Percentiles rank a stretch among this genome's conserved stretches.
Evolutionary conservation across 495 filamentous ascomycete genomes (phyloP).

Genomic region (Parmelia sp.): DNA sequence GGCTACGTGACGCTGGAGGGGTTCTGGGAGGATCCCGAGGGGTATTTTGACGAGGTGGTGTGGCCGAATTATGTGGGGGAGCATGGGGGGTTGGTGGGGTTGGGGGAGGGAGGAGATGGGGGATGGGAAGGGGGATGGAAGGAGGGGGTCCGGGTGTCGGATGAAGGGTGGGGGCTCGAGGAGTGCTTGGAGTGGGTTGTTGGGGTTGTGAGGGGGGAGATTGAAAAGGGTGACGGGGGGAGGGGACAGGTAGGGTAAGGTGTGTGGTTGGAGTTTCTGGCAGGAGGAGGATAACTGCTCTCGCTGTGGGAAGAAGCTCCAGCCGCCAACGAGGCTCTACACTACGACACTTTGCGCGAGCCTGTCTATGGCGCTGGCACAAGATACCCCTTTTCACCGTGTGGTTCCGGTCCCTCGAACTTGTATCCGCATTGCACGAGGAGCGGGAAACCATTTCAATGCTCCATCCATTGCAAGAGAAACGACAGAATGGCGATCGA

Average conservation of each 20-base stretch:
- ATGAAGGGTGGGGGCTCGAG: slow-evolving; percentile 36
- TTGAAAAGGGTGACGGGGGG: background rate
- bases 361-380: too few relatives aligned
- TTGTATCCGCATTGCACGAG: background rate
- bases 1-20: slow-evolving; percentile 80
- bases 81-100: slow-evolving; percentile 69
- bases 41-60: slow-evolving; percentile 89
- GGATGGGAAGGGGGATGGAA: too few relatives aligned
- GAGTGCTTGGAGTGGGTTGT: slow-evolving; percentile 42
- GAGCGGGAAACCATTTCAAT: background rate
- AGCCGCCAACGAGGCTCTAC: too few relatives aligned
- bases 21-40: slow-evolving; percentile 90
- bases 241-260: background rate
- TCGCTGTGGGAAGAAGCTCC: too few relatives aligned
- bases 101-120: slow-evolving; percentile 52
- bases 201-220: slow-evolving; percentile 30
- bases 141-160: slow-evolving; percentile 25
- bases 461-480: background rate
- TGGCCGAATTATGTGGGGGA: slow-evolving; percentile 86
- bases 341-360: too few relatives aligned
- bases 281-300: background rate
- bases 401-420: background rate
- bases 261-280: background rate
- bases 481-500: too few relatives aligned
- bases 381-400: background rate